Evolutionary conservation across 2,329 filamentous ascomycete genomes (phyloP).

Genomic region (Epichloe uncinata): DNA sequence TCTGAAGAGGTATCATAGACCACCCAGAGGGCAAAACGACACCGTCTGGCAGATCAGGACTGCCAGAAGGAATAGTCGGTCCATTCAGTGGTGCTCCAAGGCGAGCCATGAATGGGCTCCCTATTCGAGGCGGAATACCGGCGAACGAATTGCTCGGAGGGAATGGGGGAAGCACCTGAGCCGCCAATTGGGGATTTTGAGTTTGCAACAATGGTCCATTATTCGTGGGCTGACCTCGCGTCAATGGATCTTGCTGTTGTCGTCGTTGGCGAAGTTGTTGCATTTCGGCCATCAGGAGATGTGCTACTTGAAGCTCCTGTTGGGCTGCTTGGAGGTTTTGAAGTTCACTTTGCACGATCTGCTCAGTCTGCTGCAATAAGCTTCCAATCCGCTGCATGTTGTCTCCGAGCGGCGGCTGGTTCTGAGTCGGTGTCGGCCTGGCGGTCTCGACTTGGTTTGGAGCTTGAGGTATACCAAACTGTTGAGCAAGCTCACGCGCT

Average conservation of each 20-base stretch:
- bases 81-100: conserved; percentile 33
- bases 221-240: conserved; percentile 9
- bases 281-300: conserved; percentile 54
- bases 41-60: conserved; percentile 47
- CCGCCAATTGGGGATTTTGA: conserved; percentile 8
- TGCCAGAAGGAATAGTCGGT: conserved; percentile 43
- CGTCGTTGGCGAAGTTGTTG: conserved; percentile 46
- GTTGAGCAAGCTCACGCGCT: conserved; percentile 53
- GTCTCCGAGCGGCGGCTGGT: conserved; percentile 13
- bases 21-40: conserved; percentile 52
- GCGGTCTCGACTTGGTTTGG: conserved; percentile 12
- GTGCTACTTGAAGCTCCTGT: conserved; percentile 55
- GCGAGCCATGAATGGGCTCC: conserved; percentile 30
- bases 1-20: conserved; percentile 49
- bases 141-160: conserved; percentile 12
- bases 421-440: conserved; percentile 9
- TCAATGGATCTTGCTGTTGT: conserved; percentile 19
- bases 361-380: conserved; percentile 53
- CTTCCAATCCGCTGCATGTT: conserved; percentile 35
- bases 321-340: conserved; percentile 47
- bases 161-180: conserved; percentile 11
- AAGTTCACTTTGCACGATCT: conserved; percentile 56
- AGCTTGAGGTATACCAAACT: conserved; percentile 35
- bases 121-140: conserved; percentile 21
- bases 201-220: conserved; percentile 6